phyloP scores from a whole-genome alignment of 1,139 yeast genomes.

The Schwanniomyces etchellsii region DNA sequence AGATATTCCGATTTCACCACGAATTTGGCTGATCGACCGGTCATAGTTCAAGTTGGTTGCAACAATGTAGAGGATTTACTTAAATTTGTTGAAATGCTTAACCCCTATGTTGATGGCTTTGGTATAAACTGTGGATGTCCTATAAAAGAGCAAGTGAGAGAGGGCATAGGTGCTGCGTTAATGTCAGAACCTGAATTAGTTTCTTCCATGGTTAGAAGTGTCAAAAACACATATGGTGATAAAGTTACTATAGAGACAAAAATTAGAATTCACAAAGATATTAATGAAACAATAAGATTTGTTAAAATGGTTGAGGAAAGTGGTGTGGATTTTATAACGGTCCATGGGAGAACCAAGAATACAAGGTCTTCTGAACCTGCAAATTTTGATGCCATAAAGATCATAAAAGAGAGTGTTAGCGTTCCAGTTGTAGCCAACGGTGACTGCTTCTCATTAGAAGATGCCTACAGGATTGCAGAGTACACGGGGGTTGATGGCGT shows the following conservation, averaged over 20 bases:
- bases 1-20: constrained; percentile 83
- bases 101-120: constrained; percentile 86
- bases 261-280: constrained; percentile 77
- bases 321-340: constrained; percentile 91
- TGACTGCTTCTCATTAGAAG: constrained; percentile 71
- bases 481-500: constrained; percentile 83
- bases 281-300: constrained; percentile 65
- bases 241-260: constrained; percentile 78
- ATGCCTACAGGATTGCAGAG: constrained; percentile 54
- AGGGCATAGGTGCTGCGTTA: constrained; percentile 95
- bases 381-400: constrained; percentile 72
- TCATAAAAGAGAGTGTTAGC: constrained; percentile 51
- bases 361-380: constrained; percentile 85
- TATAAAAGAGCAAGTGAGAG: constrained; percentile 87
- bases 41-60: constrained; percentile 88
- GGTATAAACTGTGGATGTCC: constrained; percentile 98
- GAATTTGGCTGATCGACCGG: constrained; percentile 58
- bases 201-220: constrained; percentile 76
- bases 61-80: constrained; percentile 80
- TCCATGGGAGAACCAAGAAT: constrained; percentile 84
- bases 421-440: constrained; percentile 95
- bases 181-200: constrained; percentile 82
- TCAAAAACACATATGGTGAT: constrained; percentile 68
- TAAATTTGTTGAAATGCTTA: constrained; percentile 83
- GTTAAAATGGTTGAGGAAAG: constrained; percentile 73